phyloP scores from a whole-genome alignment of 2,329 filamentous ascomycete genomes.

The Sarocladium kiliense region DNA sequence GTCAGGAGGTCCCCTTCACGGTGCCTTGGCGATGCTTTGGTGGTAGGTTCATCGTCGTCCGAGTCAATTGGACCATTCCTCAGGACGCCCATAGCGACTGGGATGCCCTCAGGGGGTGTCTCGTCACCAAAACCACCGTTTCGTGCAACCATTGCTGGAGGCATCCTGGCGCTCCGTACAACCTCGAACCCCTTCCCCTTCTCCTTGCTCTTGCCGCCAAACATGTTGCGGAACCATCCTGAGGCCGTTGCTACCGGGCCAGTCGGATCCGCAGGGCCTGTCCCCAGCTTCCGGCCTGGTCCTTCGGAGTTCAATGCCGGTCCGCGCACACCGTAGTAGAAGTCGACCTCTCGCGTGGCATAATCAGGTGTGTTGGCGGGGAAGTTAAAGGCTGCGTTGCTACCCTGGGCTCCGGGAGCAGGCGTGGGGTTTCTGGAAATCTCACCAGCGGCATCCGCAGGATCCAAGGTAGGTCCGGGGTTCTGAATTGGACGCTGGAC shows the following conservation, averaged over 20 bases:
- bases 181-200: constrained; percentile 97
- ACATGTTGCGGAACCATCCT: constrained; percentile 77
- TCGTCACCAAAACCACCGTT: constrained; percentile 55
- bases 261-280: constrained; percentile 90
- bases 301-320: constrained; percentile 79
- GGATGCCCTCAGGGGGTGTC: constrained; percentile 61
- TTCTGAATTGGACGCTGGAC: constrained; percentile 32
- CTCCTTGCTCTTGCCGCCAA: constrained; percentile 84
- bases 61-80: constrained; percentile 59
- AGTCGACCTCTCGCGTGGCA: constrained; percentile 89
- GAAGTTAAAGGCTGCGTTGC: constrained; percentile 28
- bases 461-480: constrained; percentile 27
- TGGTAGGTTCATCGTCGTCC: constrained; percentile 42
- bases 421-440: constrained; percentile 39
- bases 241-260: constrained; percentile 84
- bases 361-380: constrained; percentile 71
- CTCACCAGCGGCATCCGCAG: constrained; percentile 27
- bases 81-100: constrained; percentile 57
- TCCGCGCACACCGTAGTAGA: constrained; percentile 90
- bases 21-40: constrained; percentile 20
- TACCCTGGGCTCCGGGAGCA: constrained; percentile 20
- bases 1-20: constrained; percentile 34
- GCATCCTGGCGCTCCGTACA: constrained; percentile 82
- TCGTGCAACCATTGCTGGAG: constrained; percentile 61
- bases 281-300: constrained; percentile 80